A percentile compares a stretch with the other conserved stretches of the same genome.
Evolutionary conservation across 2,329 filamentous ascomycete genomes (phyloP).

Genomic region (Davidsoniella eucalypti): DNA sequence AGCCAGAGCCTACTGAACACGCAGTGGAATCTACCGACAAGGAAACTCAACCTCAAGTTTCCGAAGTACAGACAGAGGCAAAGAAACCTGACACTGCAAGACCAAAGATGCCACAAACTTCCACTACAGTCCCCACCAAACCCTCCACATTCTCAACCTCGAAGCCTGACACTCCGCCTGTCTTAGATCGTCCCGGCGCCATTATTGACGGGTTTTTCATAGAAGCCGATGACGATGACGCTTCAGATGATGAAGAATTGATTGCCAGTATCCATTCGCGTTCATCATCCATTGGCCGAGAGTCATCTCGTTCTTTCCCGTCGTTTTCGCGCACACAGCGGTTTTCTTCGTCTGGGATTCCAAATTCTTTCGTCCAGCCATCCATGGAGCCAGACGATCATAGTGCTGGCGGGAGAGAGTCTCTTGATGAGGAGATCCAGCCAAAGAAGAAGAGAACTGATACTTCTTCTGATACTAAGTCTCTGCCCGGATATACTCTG

Average conservation of each 20-base stretch:
- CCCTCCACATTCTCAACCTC: background rate
- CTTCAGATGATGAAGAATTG: background rate
- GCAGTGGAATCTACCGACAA: background rate
- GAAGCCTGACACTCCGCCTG: background rate
- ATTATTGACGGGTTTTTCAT: background rate
- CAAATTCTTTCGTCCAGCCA: background rate
- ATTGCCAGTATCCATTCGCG: constrained; percentile 2
- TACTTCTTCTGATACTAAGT: no score
- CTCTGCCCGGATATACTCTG: no score
- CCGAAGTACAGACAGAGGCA: background rate
- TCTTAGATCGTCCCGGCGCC: background rate
- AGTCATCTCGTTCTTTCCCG: background rate
- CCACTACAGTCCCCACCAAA: background rate
- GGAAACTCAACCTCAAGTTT: background rate
- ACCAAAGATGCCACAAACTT: background rate
- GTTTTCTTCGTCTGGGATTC: background rate
- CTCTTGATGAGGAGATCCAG: no score
- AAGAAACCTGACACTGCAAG: background rate
- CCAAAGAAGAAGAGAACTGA: background rate
- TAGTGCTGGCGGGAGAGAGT: background rate
- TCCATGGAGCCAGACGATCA: background rate
- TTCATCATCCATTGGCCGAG: constrained; percentile 1
- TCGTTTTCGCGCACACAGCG: background rate
- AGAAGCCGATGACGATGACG: constrained; percentile 3
- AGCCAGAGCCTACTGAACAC: background rate